Percentiles rank a stretch among this genome's conserved stretches.
These are phyloP conservation scores for Venustampulla echinocandica DNA, from an alignment of 495 filamentous ascomycete species.

Conservation along the genomic window DNA sequence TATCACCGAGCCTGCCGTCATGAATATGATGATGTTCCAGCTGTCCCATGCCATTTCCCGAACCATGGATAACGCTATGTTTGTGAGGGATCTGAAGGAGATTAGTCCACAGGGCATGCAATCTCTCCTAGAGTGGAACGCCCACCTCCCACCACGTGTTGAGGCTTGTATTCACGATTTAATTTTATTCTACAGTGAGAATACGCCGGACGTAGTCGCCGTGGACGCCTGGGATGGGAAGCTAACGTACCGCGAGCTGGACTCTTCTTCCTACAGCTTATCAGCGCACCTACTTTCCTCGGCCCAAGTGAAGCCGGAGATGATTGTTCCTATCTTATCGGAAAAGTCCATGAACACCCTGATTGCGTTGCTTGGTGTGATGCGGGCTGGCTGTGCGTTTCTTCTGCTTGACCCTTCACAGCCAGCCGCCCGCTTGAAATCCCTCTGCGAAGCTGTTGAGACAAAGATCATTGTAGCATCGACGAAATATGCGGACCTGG, in stretches of 20 bases:
- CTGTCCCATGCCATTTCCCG: background rate
- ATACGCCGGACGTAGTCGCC: background rate
- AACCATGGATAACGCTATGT: background rate
- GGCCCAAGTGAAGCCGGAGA: conserved; percentile 5
- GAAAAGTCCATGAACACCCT: conserved; percentile 35
- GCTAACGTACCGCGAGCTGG: conserved; percentile 23
- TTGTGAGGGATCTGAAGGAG: background rate
- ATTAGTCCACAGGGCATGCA: background rate
- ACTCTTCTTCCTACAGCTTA: background rate
- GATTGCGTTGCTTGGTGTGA: conserved; percentile 30
- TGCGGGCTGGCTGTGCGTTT: conserved; percentile 32
- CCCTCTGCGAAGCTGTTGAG: conserved; percentile 3
- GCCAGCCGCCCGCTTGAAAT: background rate
- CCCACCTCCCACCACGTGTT: conserved; percentile 12
- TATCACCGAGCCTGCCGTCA: too few relatives aligned
- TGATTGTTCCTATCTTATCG: conserved; percentile 19
- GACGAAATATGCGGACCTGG: background rate
- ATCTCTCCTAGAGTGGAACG: conserved; percentile 18
- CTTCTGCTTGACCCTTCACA: conserved; percentile 45
- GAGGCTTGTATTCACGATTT: conserved; percentile 38
- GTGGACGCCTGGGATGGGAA: conserved; percentile 27
- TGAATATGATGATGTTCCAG: too few relatives aligned
- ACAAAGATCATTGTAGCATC: background rate
- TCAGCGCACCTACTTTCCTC: background rate
- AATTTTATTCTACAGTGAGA: conserved; percentile 31